Base-by-base conservation (phyloP, 1,139 yeast species). In the Hansenula lynferdii region DNA sequence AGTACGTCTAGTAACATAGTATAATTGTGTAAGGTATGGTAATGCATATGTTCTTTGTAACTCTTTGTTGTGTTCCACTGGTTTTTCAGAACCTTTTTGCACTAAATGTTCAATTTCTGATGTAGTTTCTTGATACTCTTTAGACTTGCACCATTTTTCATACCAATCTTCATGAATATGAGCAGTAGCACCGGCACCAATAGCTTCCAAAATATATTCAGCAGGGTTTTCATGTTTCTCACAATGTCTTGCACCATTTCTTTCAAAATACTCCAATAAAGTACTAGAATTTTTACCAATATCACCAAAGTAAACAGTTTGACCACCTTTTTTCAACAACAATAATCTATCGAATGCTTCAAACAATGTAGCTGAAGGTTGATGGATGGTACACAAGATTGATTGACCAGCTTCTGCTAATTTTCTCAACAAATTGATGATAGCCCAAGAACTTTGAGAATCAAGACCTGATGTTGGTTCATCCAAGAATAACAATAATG, bases 151-250 rank as follows among this genome's bases (percentile, higher is more conserved):
- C 78, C 80, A 73, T 24, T 69, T 57, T 11, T 67, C 66, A 52
- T 58, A 58, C 77, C 77, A 72, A 49, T 72, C 67, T 41, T 59
- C 54, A 14, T 54, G 53, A 16, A 65, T 61, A 29, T 56, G 32
- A 11, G 77, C 75, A 53, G 64, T 57, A 6, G 75, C 74, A 70
- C 81, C 82, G 14, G 81, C 82, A 38, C 81, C 82, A 55, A 78
- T 77, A 23, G 72, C 74, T 46, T 77, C 75, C 49, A 76, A 60
- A 56, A 76, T 73, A 62, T 77, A 76, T 55, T 76, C 82, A 11
- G 80, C 82, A 9, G 82, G 83, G 44, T 77, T 77, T 47, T 73
- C 80, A 15, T 49, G 45, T 8, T 54, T 51, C 5, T 58, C 60
- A 56, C 74, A 71, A 41, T 59, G 53, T 42, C 62, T 48, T 11